phyloP scores from a whole-genome alignment of 352 stramenopile species.

The Globisporangium paddicum region DNA sequence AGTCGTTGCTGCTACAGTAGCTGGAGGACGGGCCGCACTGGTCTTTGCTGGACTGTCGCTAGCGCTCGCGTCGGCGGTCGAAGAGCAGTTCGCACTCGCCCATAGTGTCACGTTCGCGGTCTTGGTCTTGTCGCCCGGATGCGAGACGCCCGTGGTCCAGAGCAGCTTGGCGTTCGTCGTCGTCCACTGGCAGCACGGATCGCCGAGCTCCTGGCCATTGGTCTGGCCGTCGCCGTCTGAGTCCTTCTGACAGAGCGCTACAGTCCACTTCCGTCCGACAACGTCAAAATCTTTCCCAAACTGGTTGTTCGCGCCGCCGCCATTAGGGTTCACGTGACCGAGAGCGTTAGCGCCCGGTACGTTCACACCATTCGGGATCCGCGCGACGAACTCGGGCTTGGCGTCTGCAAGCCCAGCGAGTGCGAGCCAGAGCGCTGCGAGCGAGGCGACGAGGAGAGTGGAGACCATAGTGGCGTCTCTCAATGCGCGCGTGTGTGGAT shows the following conservation, averaged over 20 bases:
- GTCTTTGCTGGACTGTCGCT: background rate
- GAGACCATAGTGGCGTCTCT: too few relatives aligned
- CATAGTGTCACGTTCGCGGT: conserved; percentile 22
- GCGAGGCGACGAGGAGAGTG: background rate
- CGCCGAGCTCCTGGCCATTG: too few relatives aligned
- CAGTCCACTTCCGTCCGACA: conserved; percentile 31
- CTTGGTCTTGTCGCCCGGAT: conserved; percentile 19
- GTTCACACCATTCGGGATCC: conserved; percentile 37
- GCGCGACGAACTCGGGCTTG: conserved; percentile 12
- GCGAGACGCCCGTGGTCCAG: conserved; percentile 24
- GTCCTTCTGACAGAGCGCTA: conserved; percentile 25
- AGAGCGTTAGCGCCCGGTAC: conserved; percentile 22
- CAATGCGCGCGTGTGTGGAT: too few relatives aligned
- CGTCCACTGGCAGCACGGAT: conserved; percentile 38
- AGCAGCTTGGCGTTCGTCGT: conserved; percentile 1
- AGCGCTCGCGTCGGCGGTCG: background rate
- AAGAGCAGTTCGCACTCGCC: conserved; percentile 9
- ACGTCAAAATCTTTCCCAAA: conserved; percentile 28
- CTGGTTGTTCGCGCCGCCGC: background rate
- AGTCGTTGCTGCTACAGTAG: background rate
- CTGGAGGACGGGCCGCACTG: background rate
- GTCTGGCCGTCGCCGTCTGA: too few relatives aligned
- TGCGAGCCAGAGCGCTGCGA: background rate
- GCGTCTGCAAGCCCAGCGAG: background rate
- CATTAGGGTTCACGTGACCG: conserved; percentile 21